Evolutionary conservation across 1,139 yeast species (phyloP), one percentile per base, ranked within the genome.

Genomic region (Sugiyamaella castrensis): DNA sequence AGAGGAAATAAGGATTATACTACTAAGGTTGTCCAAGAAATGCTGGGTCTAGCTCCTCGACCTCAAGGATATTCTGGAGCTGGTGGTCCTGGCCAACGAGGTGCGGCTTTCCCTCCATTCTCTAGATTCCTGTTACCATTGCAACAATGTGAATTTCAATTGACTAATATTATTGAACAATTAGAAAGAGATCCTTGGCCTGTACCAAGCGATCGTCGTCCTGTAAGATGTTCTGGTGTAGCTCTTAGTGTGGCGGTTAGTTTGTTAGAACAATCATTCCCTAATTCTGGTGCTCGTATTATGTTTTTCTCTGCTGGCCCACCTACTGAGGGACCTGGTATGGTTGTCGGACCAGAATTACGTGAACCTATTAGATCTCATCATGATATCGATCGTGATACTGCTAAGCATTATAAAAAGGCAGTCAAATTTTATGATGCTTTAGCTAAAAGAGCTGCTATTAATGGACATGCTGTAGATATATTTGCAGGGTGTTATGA

Each of bases 361-460:
- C 87, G 87, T 67, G 98, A 92, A 70, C 96, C 98, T 50, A 86
- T 94, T 60, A 82, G 99, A 75, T 91, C 98, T 4, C 99, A 92
- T 69, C 89, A 88, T 58, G 98, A 92, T 67, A 87, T 92, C 59
- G 95, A 87, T 65, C 80, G 87, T 56, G 96, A 89, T 62, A 75
- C 82, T 51, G 96, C 97, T 50, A 86, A 86, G 68, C 97, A 92
- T 70, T 87, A 84, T 73, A 87, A 89, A 67, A 87, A 88, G 69
- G 96, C 98, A 2, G 78, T 77, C 61, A 86, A 88, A 69, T 91
- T 82, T 65, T 94, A 91, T 70, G 95, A 87, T 57, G 74, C 76
- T 28, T 68, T 92, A 46, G 87, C 96, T 35, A 79, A 82, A 48
- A 85, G 86, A 59, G 84, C 84, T 11, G 73, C 87, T 29, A 78